phyloP scores from a whole-genome alignment of 352 stramenopile species.

The Blastocystis sp. region DNA sequence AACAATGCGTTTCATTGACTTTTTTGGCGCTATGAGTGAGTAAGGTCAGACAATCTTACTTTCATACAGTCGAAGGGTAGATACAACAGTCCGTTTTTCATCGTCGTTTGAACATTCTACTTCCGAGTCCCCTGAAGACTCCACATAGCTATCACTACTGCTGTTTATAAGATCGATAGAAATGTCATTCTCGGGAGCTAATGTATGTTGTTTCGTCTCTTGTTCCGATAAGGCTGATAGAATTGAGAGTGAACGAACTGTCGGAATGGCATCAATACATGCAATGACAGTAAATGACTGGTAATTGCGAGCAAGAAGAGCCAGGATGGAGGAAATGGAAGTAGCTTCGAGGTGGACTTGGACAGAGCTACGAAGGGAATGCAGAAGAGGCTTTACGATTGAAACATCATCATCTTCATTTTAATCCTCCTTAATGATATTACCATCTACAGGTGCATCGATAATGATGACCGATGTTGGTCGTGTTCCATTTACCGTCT shows the following conservation, averaged over 20 bases:
- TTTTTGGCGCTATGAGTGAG: constrained; percentile 17
- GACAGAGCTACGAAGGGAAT: not conserved
- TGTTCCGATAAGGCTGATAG: no score
- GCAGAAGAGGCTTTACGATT: not conserved
- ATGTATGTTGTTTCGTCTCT: not conserved
- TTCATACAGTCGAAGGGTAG: not conserved
- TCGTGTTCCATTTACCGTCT: not conserved
- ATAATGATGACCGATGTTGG: no score
- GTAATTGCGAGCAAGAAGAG: not conserved
- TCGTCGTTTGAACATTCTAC: not conserved
- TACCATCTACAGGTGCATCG: no score
- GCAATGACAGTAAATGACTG: not conserved
- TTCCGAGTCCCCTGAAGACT: not conserved
- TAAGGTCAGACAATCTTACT: not conserved
- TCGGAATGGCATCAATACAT: not conserved
- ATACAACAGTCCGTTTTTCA: not conserved
- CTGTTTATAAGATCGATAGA: constrained; percentile 5
- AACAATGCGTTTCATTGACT: constrained; percentile 2
- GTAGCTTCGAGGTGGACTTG: not conserved
- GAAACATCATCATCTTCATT: no score
- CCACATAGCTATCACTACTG: constrained; percentile 18
- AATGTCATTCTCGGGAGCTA: constrained; percentile 6
- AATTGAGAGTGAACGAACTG: not conserved
- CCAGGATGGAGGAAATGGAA: not conserved
- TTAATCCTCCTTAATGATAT: no score